A percentile compares a stretch with the other conserved stretches of the same genome.
Evolutionary conservation across 2,329 filamentous ascomycete genomes (phyloP).

Genomic region (Colletotrichum sansevieriae): DNA sequence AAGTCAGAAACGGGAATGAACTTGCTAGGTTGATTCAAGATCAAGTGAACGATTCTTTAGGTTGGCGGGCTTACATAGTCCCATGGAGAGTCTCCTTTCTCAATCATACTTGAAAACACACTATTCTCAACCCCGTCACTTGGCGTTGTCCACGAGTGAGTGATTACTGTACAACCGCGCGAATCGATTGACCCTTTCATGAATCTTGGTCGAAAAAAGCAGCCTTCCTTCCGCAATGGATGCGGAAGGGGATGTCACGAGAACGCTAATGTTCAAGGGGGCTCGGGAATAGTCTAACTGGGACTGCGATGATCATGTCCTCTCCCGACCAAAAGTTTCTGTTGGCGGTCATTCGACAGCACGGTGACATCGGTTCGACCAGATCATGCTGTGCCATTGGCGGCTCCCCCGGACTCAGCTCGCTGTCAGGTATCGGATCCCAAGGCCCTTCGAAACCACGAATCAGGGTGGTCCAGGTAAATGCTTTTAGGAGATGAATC

Average conservation of each 20-base stretch:
- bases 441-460: conserved; percentile 31
- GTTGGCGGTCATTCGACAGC: background rate
- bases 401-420: conserved; percentile 1
- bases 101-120: no score
- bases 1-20: background rate
- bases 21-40: no score
- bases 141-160: background rate
- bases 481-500: background rate
- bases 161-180: background rate
- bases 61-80: no score
- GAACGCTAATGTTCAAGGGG: background rate
- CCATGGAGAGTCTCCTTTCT: no score
- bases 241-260: conserved; percentile 24
- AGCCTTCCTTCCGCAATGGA: background rate
- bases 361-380: background rate
- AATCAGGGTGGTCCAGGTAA: conserved; percentile 33
- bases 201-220: background rate
- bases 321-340: background rate
- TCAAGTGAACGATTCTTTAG: no score
- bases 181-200: background rate
- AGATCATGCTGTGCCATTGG: conserved; percentile 14
- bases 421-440: background rate
- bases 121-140: background rate
- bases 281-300: background rate
- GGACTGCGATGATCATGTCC: conserved; percentile 7